A percentile compares a stretch with the other conserved stretches of the same genome.
Conservation (phyloP, 139 green algal species). For the Parachlorella kessleri region DNA sequence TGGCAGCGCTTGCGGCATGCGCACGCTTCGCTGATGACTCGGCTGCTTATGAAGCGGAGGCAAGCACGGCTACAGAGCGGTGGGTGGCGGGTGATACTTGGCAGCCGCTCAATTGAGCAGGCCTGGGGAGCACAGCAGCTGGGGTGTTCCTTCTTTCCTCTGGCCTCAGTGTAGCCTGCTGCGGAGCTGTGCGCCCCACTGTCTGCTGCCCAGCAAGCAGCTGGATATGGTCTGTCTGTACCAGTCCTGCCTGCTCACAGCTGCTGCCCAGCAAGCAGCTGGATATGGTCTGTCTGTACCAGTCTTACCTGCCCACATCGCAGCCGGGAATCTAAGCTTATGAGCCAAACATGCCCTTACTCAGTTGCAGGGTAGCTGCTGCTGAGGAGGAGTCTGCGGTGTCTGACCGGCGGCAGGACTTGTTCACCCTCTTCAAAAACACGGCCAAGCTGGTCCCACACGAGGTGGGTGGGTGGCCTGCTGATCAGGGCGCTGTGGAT, state of each 20-base stretch:
- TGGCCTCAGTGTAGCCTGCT: too few relatives aligned
- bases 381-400: conserved; percentile 68
- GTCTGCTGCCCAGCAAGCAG: conserved; percentile 6
- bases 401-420: conserved; percentile 71
- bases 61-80: conserved; percentile 11
- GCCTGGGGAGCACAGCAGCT: too few relatives aligned
- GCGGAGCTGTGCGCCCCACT: too few relatives aligned
- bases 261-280: conserved; percentile 5
- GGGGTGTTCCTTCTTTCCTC: too few relatives aligned
- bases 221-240: too few relatives aligned
- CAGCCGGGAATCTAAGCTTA: too few relatives aligned
- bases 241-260: too few relatives aligned
- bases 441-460: conserved; percentile 60
- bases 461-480: conserved; percentile 7
- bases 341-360: too few relatives aligned
- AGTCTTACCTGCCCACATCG: too few relatives aligned
- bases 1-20: conserved; percentile 35
- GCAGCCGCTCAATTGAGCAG: too few relatives aligned
- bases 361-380: conserved; percentile 43
- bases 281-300: too few relatives aligned
- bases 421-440: conserved; percentile 87
- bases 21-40: conserved; percentile 45
- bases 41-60: conserved; percentile 19
- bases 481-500: too few relatives aligned
- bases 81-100: neutral